Conservation (phyloP, 1,284 basidiomycete species). For the Singerocomus rubriflavus region DNA sequence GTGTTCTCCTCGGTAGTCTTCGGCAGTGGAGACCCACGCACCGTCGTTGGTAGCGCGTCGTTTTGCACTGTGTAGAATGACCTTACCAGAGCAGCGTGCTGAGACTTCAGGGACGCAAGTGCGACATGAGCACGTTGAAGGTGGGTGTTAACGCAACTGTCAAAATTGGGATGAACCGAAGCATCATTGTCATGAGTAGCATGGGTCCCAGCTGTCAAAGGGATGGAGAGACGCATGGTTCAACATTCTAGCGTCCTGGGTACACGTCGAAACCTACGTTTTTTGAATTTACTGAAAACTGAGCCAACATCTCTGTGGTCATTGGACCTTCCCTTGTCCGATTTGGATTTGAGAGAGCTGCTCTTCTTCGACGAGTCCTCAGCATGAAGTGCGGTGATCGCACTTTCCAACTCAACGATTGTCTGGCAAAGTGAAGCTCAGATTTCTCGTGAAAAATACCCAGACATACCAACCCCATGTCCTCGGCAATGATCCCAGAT, state of each 20-base stretch:
- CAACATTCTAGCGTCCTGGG: neutral
- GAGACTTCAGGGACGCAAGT: slow-evolving; percentile 55
- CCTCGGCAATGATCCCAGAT: slow-evolving; percentile 51
- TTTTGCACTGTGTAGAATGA: slow-evolving; percentile 40
- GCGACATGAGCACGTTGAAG: slow-evolving; percentile 43
- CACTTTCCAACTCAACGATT: slow-evolving; percentile 43
- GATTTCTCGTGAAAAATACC: slow-evolving; percentile 1
- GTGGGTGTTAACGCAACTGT: slow-evolving; percentile 11
- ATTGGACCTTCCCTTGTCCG: slow-evolving; percentile 47
- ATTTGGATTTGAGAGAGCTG: slow-evolving; percentile 37
- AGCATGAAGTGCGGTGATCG: slow-evolving; percentile 36
- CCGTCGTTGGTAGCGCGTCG: slow-evolving; percentile 37
- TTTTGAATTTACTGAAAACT: slow-evolving; percentile 56
- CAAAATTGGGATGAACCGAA: slow-evolving; percentile 15
- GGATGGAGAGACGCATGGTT: neutral
- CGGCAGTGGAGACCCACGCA: slow-evolving; percentile 43
- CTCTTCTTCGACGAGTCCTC: slow-evolving; percentile 32
- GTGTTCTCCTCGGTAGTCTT: slow-evolving; percentile 51
- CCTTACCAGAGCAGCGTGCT: slow-evolving; percentile 52
- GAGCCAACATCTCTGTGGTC: slow-evolving; percentile 38
- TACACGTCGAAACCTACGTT: slow-evolving; percentile 37
- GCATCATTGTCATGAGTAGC: slow-evolving; percentile 26
- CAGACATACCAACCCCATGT: slow-evolving; percentile 55
- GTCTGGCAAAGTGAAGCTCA: slow-evolving; percentile 31
- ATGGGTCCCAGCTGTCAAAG: slow-evolving; percentile 19